Conservation (phyloP, 345 rosid genomes). For the Hibiscus tridactylites region DNA sequence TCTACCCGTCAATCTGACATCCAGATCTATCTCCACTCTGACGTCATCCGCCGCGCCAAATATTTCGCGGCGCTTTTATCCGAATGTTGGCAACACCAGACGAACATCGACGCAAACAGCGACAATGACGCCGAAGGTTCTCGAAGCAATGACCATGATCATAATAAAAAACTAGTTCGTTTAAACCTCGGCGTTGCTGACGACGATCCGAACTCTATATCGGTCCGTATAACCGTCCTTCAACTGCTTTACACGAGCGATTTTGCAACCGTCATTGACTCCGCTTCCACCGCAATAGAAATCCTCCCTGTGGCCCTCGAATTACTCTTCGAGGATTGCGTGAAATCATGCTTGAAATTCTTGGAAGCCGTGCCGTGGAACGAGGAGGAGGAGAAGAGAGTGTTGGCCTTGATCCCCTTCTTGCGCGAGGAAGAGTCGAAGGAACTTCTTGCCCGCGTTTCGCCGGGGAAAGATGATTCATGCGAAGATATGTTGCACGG, state of each 20-base stretch:
- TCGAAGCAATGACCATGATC: background rate
- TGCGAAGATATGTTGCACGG: conserved; percentile 62
- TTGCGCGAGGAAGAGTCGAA: conserved; percentile 41
- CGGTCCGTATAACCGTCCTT: conserved; percentile 34
- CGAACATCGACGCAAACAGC: background rate
- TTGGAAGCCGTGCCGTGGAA: conserved; percentile 69
- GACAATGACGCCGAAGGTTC: background rate
- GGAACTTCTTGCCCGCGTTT: conserved; percentile 51
- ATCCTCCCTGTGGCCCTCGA: conserved; percentile 50
- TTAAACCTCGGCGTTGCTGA: conserved; percentile 25
- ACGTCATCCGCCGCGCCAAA: conserved; percentile 41
- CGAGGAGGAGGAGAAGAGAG: conserved; percentile 52
- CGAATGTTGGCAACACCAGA: conserved; percentile 43
- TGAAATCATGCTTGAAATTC: conserved; percentile 34
- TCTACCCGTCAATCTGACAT: conserved; percentile 16
- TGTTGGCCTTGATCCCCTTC: conserved; percentile 38
- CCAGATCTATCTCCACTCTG: conserved; percentile 56
- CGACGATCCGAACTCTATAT: conserved; percentile 24
- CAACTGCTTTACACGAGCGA: conserved; percentile 44
- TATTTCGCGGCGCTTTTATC: conserved; percentile 59
- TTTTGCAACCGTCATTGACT: conserved; percentile 26
- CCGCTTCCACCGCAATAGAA: conserved; percentile 44
- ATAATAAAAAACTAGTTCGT: background rate
- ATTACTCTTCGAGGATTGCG: conserved; percentile 53
- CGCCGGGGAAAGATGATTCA: conserved; percentile 24